Conservation (phyloP, 2,329 filamentous ascomycete genomes). For the Aspergillus awamori region DNA sequence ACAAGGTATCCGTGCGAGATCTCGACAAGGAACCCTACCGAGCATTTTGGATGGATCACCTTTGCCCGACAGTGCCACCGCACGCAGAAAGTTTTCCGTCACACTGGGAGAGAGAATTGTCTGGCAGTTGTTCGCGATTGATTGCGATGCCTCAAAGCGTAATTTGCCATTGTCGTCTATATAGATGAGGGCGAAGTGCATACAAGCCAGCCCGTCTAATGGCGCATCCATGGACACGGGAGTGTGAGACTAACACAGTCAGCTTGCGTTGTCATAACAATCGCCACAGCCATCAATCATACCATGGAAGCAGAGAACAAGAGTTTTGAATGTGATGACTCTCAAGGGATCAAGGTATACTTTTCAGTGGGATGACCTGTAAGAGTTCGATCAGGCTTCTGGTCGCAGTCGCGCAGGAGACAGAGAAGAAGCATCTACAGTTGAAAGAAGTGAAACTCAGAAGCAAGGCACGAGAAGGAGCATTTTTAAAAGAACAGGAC, state of each 20-base stretch:
- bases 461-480: conserved; percentile 16
- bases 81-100: conserved; percentile 33
- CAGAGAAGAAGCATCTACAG: conserved; percentile 15
- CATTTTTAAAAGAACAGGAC: conserved; percentile 14
- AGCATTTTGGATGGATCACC: conserved; percentile 19
- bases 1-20: neutral
- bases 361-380: conserved; percentile 19
- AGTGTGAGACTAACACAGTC: conserved; percentile 22
- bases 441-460: conserved; percentile 17
- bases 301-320: conserved; percentile 21
- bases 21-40: conserved; percentile 19
- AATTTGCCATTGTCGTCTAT: conserved; percentile 35
- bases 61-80: conserved; percentile 32
- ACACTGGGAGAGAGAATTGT: conserved; percentile 33
- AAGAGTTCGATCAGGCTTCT: conserved; percentile 11
- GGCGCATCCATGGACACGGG: conserved; percentile 28
- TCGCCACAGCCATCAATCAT: conserved; percentile 9
- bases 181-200: conserved; percentile 38
- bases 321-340: conserved; percentile 1
- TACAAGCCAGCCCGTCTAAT: conserved; percentile 25
- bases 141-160: conserved; percentile 34
- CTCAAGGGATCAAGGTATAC: conserved; percentile 11
- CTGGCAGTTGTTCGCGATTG: conserved; percentile 32
- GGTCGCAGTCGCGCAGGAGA: neutral
- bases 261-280: neutral